Evolutionary conservation across 352 stramenopile species (phyloP).

Genomic region (Phytopythium chamaehyphon): DNA sequence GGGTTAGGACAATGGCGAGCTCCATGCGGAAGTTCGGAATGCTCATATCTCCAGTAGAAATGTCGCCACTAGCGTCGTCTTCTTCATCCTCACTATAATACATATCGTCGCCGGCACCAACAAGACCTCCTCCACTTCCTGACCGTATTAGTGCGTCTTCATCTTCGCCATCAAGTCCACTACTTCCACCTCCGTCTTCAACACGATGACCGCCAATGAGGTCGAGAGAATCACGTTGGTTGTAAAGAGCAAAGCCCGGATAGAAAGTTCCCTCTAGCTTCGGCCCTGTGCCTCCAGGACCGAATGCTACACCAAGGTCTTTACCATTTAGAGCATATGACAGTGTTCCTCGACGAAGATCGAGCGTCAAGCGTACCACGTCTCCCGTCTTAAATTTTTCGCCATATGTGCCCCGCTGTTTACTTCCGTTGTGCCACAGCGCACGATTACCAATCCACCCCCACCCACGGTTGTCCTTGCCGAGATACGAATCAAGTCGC

Average conservation of each 20-base stretch:
- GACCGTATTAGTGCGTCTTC: conserved; percentile 23
- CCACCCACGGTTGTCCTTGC: conserved; percentile 91
- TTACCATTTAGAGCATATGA: conserved; percentile 89
- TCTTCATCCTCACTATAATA: conserved; percentile 87
- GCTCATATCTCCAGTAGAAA: conserved; percentile 9
- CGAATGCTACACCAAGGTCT: conserved; percentile 86
- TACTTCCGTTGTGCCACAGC: conserved; percentile 89
- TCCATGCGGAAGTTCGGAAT: conserved; percentile 87
- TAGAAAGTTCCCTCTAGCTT: conserved; percentile 88
- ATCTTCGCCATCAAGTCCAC: conserved; percentile 15
- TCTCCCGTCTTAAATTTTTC: conserved; percentile 90
- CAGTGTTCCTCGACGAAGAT: conserved; percentile 77
- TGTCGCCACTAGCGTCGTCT: conserved; percentile 27
- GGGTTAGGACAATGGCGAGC: conserved; percentile 65
- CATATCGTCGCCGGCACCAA: conserved; percentile 46
- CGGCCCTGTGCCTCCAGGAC: conserved; percentile 73
- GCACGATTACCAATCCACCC: conserved; percentile 89
- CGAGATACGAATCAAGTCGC: conserved; percentile 85
- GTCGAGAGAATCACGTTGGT: conserved; percentile 84
- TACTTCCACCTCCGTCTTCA: conserved; percentile 40
- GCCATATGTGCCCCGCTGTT: conserved; percentile 87
- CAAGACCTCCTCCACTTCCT: conserved; percentile 15
- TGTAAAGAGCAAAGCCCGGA: conserved; percentile 84
- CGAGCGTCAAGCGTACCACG: conserved; percentile 76
- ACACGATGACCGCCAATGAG: conserved; percentile 81